phyloP scores from a whole-genome alignment of 2,329 filamentous ascomycete genomes.

The Coniosporium tulheliwenetii region DNA sequence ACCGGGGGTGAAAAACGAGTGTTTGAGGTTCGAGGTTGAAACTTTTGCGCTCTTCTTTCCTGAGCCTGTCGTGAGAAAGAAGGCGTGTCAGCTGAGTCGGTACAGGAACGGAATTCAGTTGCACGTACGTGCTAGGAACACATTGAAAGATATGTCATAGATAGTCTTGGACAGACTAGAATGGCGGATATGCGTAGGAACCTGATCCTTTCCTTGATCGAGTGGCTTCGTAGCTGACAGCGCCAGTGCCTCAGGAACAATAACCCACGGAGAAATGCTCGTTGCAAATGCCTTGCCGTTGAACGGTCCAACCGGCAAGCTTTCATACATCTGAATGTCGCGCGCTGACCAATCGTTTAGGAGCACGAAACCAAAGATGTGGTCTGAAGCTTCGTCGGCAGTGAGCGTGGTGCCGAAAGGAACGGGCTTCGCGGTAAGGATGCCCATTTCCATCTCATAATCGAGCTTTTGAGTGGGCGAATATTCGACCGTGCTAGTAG shows the following conservation, averaged over 20 bases:
- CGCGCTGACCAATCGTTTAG: slow-evolving; percentile 47
- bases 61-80: slow-evolving; percentile 5
- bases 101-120: neutral
- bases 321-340: slow-evolving; percentile 47
- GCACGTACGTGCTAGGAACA: slow-evolving; percentile 11
- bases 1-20: slow-evolving; percentile 30
- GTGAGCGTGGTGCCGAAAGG: slow-evolving; percentile 20
- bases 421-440: slow-evolving; percentile 26
- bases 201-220: too few species aligned
- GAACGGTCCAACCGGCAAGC: slow-evolving; percentile 44
- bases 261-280: slow-evolving; percentile 44
- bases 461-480: slow-evolving; percentile 26
- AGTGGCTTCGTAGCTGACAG: slow-evolving; percentile 10
- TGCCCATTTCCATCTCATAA: slow-evolving; percentile 34
- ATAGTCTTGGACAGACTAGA: slow-evolving; percentile 5
- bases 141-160: slow-evolving; percentile 9
- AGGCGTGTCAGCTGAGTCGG: slow-evolving; percentile 4
- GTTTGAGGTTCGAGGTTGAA: slow-evolving; percentile 16
- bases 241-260: slow-evolving; percentile 43
- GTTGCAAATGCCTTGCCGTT: slow-evolving; percentile 47
- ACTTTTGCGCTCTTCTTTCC: slow-evolving; percentile 3
- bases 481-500: slow-evolving; percentile 33
- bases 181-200: too few species aligned
- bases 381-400: slow-evolving; percentile 28
- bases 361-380: slow-evolving; percentile 48